Evolutionary conservation across 2,329 filamentous ascomycete genomes (phyloP), one percentile per base, ranked within the genome.

Genomic region (Juglanconis juglandina): DNA sequence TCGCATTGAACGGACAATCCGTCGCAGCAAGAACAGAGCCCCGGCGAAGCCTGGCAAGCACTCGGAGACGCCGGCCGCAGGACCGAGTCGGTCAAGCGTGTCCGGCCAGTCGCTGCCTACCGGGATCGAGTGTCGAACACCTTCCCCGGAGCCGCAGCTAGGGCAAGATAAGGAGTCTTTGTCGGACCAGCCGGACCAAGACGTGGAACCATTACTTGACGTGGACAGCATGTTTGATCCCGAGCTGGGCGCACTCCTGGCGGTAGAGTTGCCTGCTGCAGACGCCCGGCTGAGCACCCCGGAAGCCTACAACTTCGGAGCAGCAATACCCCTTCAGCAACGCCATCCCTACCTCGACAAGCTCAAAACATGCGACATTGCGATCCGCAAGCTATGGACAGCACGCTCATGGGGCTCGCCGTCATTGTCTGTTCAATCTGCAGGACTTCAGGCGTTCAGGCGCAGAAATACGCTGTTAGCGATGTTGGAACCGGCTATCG

Each of bases 11-110:
- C 58, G 54, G 41, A 59, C 60, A 14, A 47, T 62, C 24, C 60
- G 60, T 48, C 60, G 60, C 51, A 52, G 60, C 51, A 62, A 55
- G 52, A 50, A 9, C 44, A 30, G 52, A 60, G n/a, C 58, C 58
- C 41, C 44, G 47, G 55, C 13, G 47, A 46, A 32, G 46, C 34
- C 32, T 47, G 34, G 14, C 33, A 42, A n/a, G 34, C 44, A 60
- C 42, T 33, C 6, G 10, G 10, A 42, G 10, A 42, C n/a, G 39
- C 39, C 39, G 4, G 39, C n/a, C 5, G 4, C 39, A 42, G 39
- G 11, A 14, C 6, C n/a, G 5, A 11, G 10, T 42, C 10, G 4
- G 6, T 14, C 39, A 10, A 10, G 39, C 39, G 39, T 42, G 10
- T 2, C 39, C 4, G 39, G 5, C 11, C 39, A 11, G n/a, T 42